Evolutionary conservation across 192 early-diverging fungal genomes (phyloP), one percentile per base, ranked within the genome.

Genomic region (Coemansia sp.): DNA sequence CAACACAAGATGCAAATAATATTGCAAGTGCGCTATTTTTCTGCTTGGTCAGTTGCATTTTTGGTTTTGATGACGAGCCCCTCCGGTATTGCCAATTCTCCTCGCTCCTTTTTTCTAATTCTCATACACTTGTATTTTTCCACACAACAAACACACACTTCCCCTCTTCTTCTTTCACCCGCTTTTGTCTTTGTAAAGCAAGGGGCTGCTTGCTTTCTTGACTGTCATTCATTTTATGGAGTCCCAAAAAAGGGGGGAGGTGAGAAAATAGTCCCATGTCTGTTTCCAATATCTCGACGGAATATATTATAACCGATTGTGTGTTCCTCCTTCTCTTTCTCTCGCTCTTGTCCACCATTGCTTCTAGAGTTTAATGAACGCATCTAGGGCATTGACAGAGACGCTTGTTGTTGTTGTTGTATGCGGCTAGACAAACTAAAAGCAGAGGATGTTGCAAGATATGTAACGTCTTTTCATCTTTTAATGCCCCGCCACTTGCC

Each of bases 21-120:
- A 50, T 18, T 26, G 19, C 21, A 54, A 54, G 52, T 54, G 52
- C 52, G 52, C 52, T 54, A 54, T 54, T 54, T 54, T 54, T 54
- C 52, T 54, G 52, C 23, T 54, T 26, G 52, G 52, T 54, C 52
- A 54, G 52, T 54, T 54, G 52, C 52, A 32, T 4, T 32, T 32
- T 32, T 32, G 32, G 32, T 32, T 32, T 32, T 26, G 21, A 54
- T 54, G 52, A 54, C 26, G 21, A 19, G 18, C 4, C 16, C 15
- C 16, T 50, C 48, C 2, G n/a, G 19, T 18, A 50, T 18, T 18
- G 15, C 16, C 48, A 18, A 18, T 16, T 16, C 8, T 50, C 16
- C 52, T 54, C 52, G 8, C 21, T 8, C 21, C 23, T 54, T 54
- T 50, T 50, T 50, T 50, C 19, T 19, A 18, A 15, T 18, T 50